Base-by-base conservation (phyloP, 1,139 yeast species). In the Yamadazyma spencermartinsiae region DNA sequence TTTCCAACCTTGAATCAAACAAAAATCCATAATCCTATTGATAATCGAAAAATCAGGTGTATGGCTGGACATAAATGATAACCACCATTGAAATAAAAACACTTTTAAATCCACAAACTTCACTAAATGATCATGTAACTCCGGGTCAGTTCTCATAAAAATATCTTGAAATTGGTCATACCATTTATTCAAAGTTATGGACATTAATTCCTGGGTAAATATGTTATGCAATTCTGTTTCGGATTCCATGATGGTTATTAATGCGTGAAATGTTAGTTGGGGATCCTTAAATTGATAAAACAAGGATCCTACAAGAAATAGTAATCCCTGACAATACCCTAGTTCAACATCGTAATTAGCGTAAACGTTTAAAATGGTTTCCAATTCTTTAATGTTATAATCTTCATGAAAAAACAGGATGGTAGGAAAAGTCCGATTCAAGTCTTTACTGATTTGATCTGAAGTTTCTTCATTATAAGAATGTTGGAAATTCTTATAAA, bases 291-390 rank as follows among this genome's bases (percentile, higher is more conserved):
- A 78, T 65, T 68, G 70, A 56, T 79, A 72, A 44, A 77, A 67
- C 37, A 82, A 60, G 7, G 82, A 81, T 3, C 86, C 86, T 10
- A 80, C 86, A 31, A 82, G 61, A 52, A 82, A 82, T 20, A 83
- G 73, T 21, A 82, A 61, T 4, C 88, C 88, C 55, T 82, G 88
- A 54, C 88, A 82, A 55, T 82, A 82, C 7, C 88, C 88, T 45
- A 82, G 76, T 49, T 81, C 85, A 37, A 74, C 74, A 55, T 82
- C 87, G 52, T 80, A 82, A 48, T 81, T 77, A 36, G 84, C 80
- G 51, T 78, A 82, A 0, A 85, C 87, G 42, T 82, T 77, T 46
- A 82, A 65, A 19, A 82, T 76, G 23, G 76, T 72, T 29, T 81
- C 81, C 38, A 82, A 71, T 50, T 68, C 68, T 15, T 55, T 44